Evolutionary conservation across 306 rosid genomes (phyloP).

Genomic region (Cucumis hystrix): DNA sequence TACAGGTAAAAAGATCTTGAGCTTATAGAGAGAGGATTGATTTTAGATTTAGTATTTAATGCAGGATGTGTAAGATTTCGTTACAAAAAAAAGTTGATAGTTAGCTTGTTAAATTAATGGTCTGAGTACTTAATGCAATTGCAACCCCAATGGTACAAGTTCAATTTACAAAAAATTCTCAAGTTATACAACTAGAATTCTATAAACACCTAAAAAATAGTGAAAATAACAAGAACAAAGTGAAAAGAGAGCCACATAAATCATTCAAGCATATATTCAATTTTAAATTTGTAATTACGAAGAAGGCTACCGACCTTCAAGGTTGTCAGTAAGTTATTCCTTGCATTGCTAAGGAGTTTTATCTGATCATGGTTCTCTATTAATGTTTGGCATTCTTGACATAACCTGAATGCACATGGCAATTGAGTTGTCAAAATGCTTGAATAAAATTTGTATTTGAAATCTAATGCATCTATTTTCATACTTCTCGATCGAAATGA

Average conservation of each 20-base stretch:
- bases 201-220: not conserved
- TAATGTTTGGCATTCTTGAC: conserved; percentile 87
- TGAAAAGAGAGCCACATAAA: not conserved
- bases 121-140: not conserved
- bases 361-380: conserved; percentile 97
- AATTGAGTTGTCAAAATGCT: conserved; percentile 20
- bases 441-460: conserved; percentile 2
- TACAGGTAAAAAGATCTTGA: not conserved
- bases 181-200: not conserved
- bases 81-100: not conserved
- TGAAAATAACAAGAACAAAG: not conserved
- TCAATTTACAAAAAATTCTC: not conserved
- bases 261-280: not conserved
- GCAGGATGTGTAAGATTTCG: not conserved
- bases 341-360: conserved; percentile 95
- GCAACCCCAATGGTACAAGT: not conserved
- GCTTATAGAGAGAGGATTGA: not conserved
- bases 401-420: conserved; percentile 44
- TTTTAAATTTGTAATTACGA: conserved; percentile 1
- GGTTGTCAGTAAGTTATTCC: conserved; percentile 89
- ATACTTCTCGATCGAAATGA: conserved; percentile 82
- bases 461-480: conserved; percentile 11
- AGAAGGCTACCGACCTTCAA: conserved; percentile 48
- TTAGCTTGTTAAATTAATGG: not conserved
- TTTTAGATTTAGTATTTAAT: not conserved